Evolutionary conservation across 441 rosid species (phyloP).

Genomic region (Aleurites moluccanus): DNA sequence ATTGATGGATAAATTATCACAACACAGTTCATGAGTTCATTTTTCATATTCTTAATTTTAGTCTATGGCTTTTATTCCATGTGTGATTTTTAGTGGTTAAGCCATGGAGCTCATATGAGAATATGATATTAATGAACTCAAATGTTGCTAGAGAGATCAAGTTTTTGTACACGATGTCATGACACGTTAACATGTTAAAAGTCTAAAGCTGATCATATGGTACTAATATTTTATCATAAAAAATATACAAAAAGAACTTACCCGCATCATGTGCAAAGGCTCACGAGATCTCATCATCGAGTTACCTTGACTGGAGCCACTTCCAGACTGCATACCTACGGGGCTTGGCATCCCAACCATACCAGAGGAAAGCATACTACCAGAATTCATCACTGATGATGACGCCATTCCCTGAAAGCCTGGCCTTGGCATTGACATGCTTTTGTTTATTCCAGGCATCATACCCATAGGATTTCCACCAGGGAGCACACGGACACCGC

Average conservation of each 20-base stretch:
- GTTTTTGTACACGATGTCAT: neutral
- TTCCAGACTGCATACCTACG: conserved; percentile 64
- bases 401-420: conserved; percentile 80
- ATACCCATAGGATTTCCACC: conserved; percentile 80
- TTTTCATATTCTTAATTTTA: neutral
- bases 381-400: conserved; percentile 63
- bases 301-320: conserved; percentile 69
- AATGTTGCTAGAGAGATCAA: neutral
- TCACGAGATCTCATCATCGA: conserved; percentile 83
- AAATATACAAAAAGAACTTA: conserved; percentile 34
- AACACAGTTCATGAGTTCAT: neutral
- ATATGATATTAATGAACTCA: no score
- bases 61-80: neutral
- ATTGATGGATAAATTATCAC: neutral
- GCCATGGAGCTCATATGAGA: neutral
- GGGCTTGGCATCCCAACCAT: conserved; percentile 69
- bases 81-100: no score
- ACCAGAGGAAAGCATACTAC: no score
- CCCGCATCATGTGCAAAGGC: conserved; percentile 73
- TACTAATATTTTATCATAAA: neutral
- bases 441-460: conserved; percentile 65
- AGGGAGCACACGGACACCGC: conserved; percentile 59
- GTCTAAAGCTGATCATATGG: neutral
- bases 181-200: neutral
- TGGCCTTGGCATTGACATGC: conserved; percentile 74